Conservation (phyloP, 2,329 filamentous ascomycete species). For the Metarhizium album region DNA sequence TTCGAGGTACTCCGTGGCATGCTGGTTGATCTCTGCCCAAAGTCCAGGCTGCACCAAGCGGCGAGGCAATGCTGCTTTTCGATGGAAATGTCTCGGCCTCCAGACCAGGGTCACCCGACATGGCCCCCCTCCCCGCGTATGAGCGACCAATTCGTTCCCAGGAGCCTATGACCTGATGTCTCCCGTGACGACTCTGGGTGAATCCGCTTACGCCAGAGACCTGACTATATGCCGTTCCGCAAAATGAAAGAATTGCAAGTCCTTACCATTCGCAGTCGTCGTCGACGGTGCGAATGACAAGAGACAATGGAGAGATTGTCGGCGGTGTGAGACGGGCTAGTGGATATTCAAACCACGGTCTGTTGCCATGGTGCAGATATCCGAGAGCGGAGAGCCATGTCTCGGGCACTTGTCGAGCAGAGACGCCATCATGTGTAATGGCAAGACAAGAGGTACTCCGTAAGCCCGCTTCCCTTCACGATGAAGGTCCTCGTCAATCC, state of each 20-base stretch:
- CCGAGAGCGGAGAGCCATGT: neutral
- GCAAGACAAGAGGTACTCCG: neutral
- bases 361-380: neutral
- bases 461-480: neutral
- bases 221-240: neutral
- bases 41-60: neutral
- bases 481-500: neutral
- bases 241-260: neutral
- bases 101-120: neutral
- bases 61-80: neutral
- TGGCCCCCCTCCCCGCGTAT: neutral
- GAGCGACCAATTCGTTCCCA: neutral
- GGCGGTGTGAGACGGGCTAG: neutral
- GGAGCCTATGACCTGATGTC: neutral
- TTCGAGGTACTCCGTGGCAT: neutral
- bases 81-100: neutral
- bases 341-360: neutral
- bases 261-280: neutral
- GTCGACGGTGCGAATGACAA: neutral
- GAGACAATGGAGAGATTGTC: neutral
- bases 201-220: neutral
- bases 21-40: neutral
- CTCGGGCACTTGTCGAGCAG: neutral
- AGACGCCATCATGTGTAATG: neutral
- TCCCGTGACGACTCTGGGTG: neutral